Evolutionary conservation across 768 basidiomycete species (phyloP), one percentile per base, ranked within the genome.

Genomic region (Leccinum obscurum): DNA sequence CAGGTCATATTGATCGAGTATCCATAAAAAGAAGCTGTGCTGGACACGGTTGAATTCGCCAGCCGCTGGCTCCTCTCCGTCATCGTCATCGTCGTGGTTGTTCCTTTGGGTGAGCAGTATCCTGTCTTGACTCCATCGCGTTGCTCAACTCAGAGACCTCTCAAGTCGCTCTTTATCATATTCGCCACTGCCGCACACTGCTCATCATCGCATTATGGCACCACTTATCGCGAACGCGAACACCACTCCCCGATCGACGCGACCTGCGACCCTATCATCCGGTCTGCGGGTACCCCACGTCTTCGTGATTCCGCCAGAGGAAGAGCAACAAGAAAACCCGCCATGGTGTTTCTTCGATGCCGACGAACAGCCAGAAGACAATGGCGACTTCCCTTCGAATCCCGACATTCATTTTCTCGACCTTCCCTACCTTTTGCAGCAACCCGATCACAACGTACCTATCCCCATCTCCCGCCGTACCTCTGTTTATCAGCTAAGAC

Each of bases 331-430:
- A 60, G 68, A 79, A 20, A 74, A 72, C n/a, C 80, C 81, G 6
- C 75, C 83, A 22, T 85, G 80, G 78, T 84, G 83, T 64, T 85
- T 75, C 69, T 86, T 85, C 68, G 78, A 85, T 66, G 84, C 85
- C 24, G 76, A 77, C 54, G 62, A 73, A 56, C 69, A 56, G 22
- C 66, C 68, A 37, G 72, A 70, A 56, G 59, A 62, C 51, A 60
- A 57, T 32, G 28, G 39, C 11, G 58, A 60, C 62, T 58, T 60
- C 46, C 50, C 66, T 32, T 69, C 64, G 20, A 32, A 54, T 58
- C 64, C 60, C 24, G 70, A 79, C 70, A 63, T 74, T 62, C 68
- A 68, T 46, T 75, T 75, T 20, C 66, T 75, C 58, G 73, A 79
- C 63, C 64, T 65, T 55, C 72, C 77, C 46, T 70, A 72, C 41